A percentile compares a stretch with the other conserved stretches of the same genome.
phyloP scores from a whole-genome alignment of 306 rosid species.

The Geum urbanum region DNA sequence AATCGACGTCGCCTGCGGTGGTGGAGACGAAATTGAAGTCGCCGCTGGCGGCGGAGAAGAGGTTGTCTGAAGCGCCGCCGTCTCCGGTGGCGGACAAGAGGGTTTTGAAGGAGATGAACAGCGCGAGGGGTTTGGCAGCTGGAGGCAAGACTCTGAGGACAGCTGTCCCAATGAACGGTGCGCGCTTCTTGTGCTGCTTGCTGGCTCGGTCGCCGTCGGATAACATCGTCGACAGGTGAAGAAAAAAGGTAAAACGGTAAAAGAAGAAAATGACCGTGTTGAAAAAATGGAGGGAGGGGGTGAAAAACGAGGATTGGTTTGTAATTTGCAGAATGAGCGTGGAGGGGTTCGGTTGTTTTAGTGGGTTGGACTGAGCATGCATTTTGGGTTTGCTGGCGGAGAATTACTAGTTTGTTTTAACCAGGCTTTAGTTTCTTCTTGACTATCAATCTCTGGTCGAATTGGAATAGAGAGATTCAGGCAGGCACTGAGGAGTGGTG shows the following conservation, averaged over 20 bases:
- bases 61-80: not conserved
- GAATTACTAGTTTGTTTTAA: too few species aligned
- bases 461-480: not conserved
- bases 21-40: constrained; percentile 16
- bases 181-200: constrained; percentile 71
- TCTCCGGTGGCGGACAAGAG: not conserved
- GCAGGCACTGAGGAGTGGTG: constrained; percentile 7
- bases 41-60: constrained; percentile 5
- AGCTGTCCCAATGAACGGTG: constrained; percentile 17
- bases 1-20: not conserved
- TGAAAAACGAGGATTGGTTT: not conserved
- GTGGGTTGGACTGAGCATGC: not conserved
- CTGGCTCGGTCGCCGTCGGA: constrained; percentile 26
- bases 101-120: constrained; percentile 61
- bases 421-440: constrained; percentile 16
- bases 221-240: constrained; percentile 18
- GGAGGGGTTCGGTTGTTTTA: not conserved
- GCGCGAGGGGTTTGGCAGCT: constrained; percentile 46
- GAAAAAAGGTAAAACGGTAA: not conserved
- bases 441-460: not conserved
- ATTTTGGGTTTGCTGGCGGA: not conserved
- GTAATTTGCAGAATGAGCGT: not conserved
- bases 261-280: not conserved
- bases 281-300: not conserved
- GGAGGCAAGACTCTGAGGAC: constrained; percentile 34